These are phyloP conservation scores for Hypoxylon rickii DNA, from an alignment of 495 filamentous ascomycete genomes.

Conservation along the genomic window DNA sequence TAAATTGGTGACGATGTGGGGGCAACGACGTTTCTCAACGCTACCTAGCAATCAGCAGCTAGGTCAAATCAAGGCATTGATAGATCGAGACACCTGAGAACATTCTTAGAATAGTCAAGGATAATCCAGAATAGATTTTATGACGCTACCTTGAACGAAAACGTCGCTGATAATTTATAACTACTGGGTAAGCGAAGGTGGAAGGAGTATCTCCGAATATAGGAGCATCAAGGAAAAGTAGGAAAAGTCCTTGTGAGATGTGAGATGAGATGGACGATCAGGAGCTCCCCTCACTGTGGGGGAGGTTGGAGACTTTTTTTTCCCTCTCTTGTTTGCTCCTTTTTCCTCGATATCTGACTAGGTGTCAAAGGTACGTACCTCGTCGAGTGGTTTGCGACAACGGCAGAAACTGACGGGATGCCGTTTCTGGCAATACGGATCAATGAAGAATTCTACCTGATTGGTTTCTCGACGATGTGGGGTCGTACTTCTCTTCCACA, in stretches of 20 bases:
- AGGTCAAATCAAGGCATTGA: constrained; percentile 26
- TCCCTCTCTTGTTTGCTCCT: not conserved
- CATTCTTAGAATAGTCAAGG: not conserved
- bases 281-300: constrained; percentile 15
- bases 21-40: constrained; percentile 17
- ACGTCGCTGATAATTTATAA: constrained; percentile 13
- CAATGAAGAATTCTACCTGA: constrained; percentile 8
- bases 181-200: constrained; percentile 16
- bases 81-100: not conserved
- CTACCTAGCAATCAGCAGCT: constrained; percentile 32
- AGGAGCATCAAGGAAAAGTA: not conserved
- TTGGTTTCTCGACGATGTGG: constrained; percentile 18
- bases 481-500: constrained; percentile 22
- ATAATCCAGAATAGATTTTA: too few relatives aligned
- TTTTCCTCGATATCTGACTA: too few relatives aligned
- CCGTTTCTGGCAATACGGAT: constrained; percentile 28
- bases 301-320: constrained; percentile 15
- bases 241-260: not conserved
- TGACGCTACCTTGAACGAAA: constrained; percentile 1
- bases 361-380: constrained; percentile 6
- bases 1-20: constrained; percentile 28
- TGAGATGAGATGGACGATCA: constrained; percentile 11
- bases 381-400: constrained; percentile 7
- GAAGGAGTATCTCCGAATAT: constrained; percentile 20
- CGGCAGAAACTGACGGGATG: constrained; percentile 27